Evolutionary conservation across 1,284 basidiomycete genomes (phyloP), one percentile per base, ranked within the genome.

Genomic region (Leccinum variabile): DNA sequence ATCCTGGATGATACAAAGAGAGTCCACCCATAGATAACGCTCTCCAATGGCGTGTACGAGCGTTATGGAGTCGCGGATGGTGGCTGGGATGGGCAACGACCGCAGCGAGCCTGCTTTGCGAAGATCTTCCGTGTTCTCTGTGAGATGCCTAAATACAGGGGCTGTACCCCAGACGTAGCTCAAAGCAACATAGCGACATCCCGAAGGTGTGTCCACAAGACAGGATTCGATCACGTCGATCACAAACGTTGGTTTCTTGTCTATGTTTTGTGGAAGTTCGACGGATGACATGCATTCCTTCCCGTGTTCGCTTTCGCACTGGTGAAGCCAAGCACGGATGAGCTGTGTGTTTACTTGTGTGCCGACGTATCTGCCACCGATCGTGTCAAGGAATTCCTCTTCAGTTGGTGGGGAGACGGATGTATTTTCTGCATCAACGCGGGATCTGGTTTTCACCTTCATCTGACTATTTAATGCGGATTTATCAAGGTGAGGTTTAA

Each of bases 1-100:
- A 35, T 70, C 25, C 28, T 72, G 69, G 25, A 60, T 59, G 59
- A 72, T 72, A 30, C 69, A 72, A 8, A 70, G 3, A 5, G 69
- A 67, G 32, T 72, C 70, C 11, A 72, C 62, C 69, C 69, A 70
- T 4, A 70, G 49, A 30, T 72, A 72, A 16, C 65, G 67, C 46
- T 72, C 70, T 54, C 65, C 67, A 6, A 71, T 68, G n/a, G 37
- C 50, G 8, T 22, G 56, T 1, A 70, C 65, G 5, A 72, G 53
- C 3, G 56, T 55, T 1, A 71, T 70, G 8, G 69, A 60, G 56
- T 70, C 70, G 46, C 53, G 59, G 28, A 70, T 73, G 1, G 69
- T 70, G n/a, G 62, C 32, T 14, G 67, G 65, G 25, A 70, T 60
- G 10, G 57, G 60, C 8, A 65, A 53, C 4, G 55, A 65, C 5